A percentile compares a stretch with the other conserved stretches of the same genome.
Conservation (phyloP, 2,329 filamentous ascomycete genomes). For the Colletotrichum cordylinicola region DNA sequence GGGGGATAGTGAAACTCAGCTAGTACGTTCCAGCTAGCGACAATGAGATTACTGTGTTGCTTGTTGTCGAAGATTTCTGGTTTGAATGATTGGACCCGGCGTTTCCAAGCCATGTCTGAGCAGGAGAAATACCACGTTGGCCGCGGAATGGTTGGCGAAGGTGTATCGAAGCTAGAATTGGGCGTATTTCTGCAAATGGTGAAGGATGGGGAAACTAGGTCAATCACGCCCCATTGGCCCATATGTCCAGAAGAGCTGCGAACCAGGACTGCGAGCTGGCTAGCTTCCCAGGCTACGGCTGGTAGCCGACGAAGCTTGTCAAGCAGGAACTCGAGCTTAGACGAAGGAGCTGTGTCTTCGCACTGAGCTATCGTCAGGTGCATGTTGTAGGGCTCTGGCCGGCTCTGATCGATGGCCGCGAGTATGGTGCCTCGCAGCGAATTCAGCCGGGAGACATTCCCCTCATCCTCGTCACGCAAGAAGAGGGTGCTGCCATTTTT, state of each 20-base stretch:
- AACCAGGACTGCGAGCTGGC: slow-evolving; percentile 57
- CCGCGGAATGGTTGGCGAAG: background rate
- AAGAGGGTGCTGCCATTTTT: slow-evolving; percentile 57
- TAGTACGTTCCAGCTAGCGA: slow-evolving; percentile 60
- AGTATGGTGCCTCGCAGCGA: slow-evolving; percentile 40
- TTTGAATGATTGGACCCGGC: background rate
- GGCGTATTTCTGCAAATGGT: background rate
- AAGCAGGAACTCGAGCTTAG: slow-evolving; percentile 55
- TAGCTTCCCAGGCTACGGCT: slow-evolving; percentile 51
- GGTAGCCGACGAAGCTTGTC: slow-evolving; percentile 58
- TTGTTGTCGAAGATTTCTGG: background rate
- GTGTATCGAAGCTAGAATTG: background rate
- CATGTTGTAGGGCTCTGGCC: slow-evolving; percentile 38
- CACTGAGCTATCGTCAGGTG: slow-evolving; percentile 70
- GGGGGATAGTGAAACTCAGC: slow-evolving; percentile 56
- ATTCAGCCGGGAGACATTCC: slow-evolving; percentile 27
- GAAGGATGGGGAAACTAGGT: slow-evolving; percentile 30
- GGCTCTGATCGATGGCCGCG: slow-evolving; percentile 37
- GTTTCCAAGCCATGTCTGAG: background rate
- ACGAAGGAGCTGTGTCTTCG: slow-evolving; percentile 43
- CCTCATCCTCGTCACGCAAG: slow-evolving; percentile 36
- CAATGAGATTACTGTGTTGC: slow-evolving; percentile 29
- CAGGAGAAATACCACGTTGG: slow-evolving; percentile 2
- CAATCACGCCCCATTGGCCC: slow-evolving; percentile 61
- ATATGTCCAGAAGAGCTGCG: slow-evolving; percentile 56